These are phyloP conservation scores for Pachysolen tannophilus DNA, from an alignment of 805 yeast genomes.

Conservation along the genomic window DNA sequence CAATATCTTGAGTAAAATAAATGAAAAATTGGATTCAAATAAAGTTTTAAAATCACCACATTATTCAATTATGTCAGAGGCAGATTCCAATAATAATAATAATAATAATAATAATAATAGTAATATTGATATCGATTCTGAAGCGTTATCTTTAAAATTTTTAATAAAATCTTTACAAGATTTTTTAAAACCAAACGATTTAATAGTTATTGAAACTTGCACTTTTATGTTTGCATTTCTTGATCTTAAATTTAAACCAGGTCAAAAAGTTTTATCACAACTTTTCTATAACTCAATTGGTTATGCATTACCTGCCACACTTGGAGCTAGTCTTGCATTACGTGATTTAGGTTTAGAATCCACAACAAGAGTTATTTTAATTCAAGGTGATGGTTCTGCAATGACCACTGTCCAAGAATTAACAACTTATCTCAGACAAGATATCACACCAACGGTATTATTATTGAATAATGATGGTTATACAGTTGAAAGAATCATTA, in stretches of 20 bases:
- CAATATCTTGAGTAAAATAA: conserved; percentile 18
- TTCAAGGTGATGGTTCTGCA: conserved; percentile 51
- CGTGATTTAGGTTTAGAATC: conserved; percentile 25
- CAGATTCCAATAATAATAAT: background rate
- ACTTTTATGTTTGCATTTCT: conserved; percentile 37
- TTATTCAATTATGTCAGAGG: background rate
- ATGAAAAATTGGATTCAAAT: conserved; percentile 12
- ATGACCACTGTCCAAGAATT: conserved; percentile 47
- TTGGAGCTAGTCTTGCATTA: conserved; percentile 37
- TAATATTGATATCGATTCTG: no score
- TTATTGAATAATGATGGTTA: conserved; percentile 44
- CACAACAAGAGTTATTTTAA: conserved; percentile 30
- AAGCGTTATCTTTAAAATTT: conserved; percentile 23
- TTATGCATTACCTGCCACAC: conserved; percentile 42
- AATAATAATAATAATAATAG: no score
- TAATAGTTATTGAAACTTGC: conserved; percentile 37
- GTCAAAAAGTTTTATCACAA: conserved; percentile 29
- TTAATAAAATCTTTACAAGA: conserved; percentile 27
- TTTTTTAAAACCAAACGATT: conserved; percentile 28
- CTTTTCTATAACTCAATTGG: conserved; percentile 43
- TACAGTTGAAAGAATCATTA: conserved; percentile 41
- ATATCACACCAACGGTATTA: conserved; percentile 32
- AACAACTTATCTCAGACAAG: conserved; percentile 32
- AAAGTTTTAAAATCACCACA: conserved; percentile 10
- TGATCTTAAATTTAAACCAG: conserved; percentile 28